A percentile compares a stretch with the other conserved stretches of the same genome.
Evolutionary conservation across 345 rosid species (phyloP).

Genomic region (Corymbia maculata): DNA sequence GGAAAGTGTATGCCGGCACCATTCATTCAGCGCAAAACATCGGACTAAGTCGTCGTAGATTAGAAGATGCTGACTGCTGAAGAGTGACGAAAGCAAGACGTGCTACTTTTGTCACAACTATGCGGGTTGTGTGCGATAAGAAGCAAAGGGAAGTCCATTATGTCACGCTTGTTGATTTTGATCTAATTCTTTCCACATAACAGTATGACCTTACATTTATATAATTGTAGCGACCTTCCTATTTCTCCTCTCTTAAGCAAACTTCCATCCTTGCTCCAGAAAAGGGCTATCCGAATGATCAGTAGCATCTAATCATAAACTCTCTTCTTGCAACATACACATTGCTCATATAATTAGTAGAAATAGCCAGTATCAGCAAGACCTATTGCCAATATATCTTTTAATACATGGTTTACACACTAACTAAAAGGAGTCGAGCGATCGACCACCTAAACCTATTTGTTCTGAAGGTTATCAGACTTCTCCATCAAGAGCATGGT

Average conservation of each 20-base stretch:
- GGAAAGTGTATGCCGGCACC: background rate
- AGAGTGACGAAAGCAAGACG: rapidly evolving
- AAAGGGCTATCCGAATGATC: background rate
- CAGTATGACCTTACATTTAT: background rate
- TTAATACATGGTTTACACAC: background rate
- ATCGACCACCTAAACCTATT: background rate
- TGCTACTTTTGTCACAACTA: background rate
- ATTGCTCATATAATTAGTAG: background rate
- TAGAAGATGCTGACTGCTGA: background rate
- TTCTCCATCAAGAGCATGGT: background rate
- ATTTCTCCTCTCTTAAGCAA: background rate
- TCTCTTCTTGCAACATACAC: background rate
- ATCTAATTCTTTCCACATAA: background rate
- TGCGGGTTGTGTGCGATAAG: background rate
- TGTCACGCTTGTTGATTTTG: background rate
- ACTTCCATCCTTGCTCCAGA: background rate
- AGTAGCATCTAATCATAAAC: background rate
- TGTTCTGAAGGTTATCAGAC: background rate
- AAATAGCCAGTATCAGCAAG: background rate
- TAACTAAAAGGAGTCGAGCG: background rate
- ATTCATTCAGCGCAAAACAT: background rate
- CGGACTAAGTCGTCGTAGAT: background rate
- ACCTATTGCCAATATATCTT: background rate
- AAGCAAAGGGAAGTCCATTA: background rate
- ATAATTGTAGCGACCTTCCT: background rate